Conservation (phyloP, 208 protist species). For the Leishmania martiniquensis region DNA sequence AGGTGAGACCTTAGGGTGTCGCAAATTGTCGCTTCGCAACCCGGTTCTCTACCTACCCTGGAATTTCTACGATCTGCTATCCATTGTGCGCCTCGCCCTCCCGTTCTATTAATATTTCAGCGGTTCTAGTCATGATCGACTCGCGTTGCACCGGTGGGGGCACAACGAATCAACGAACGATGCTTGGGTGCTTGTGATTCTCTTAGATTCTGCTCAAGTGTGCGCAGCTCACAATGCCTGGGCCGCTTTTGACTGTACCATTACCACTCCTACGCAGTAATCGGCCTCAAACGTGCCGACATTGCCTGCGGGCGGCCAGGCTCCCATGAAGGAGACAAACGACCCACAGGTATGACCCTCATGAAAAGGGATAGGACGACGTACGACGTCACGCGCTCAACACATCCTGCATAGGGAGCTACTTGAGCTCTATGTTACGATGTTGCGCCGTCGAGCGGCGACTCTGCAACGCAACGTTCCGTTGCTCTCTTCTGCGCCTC, state of each 20-base stretch:
- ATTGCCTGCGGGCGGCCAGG: background rate
- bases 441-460: background rate
- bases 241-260: background rate
- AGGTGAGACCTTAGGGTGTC: background rate
- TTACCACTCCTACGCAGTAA: background rate
- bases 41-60: background rate
- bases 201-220: slow-evolving; percentile 12
- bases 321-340: background rate
- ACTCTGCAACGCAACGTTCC: background rate
- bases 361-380: background rate
- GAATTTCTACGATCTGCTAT: background rate
- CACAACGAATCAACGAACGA: background rate
- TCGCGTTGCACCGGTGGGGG: background rate
- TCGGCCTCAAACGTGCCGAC: background rate
- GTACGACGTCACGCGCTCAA: background rate
- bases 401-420: background rate
- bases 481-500: background rate
- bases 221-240: background rate
- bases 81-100: background rate
- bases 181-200: background rate
- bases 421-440: background rate
- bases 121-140: background rate
- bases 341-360: background rate
- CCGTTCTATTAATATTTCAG: background rate
- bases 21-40: background rate